Base-by-base conservation (phyloP, 2,329 filamentous ascomycete genomes). In the Dendrostoma leiphaemia region DNA sequence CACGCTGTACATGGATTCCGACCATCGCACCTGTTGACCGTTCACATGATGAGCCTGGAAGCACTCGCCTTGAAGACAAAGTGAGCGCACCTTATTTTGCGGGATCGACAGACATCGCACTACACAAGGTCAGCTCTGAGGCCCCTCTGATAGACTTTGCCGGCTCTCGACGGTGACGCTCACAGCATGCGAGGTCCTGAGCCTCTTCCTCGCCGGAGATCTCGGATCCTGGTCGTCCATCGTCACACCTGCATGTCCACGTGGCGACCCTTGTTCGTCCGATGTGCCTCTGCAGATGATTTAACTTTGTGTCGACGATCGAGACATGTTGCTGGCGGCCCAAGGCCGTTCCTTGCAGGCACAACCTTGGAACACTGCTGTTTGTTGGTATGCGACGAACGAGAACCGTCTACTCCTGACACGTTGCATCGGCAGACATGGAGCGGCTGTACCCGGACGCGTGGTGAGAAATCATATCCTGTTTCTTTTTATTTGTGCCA, bases 101-200 rank as follows among this genome's bases (percentile, higher is more conserved):
- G 69, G 48, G 69, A 66, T 53, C 76, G 69, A 62, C 76, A 79
- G 6, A 70, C 65, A 60, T 79, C 75, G 55, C 76, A 79, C 76
- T 79, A 54, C 21, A 49, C 34, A 24, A 35, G 56, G 54, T 53
- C 40, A 53, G 49, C 37, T 12, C 19, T 13, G 17, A 5, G 32
- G n/a, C n/a, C n/a, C n/a, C n/a, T n/a, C n/a, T n/a, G 13, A 13
- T 17, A 53, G 50, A n/a, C 17, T 35, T 13, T 28, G 31, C 37
- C 21, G n/a, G 3, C 28, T 24, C 7, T 19, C 29, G n/a, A 37
- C 34, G 24, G 3, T n/a, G 13, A 8, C 23, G 64, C 70, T 64
- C 60, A 74, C 72, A 24, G 72, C 72, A 65, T 75, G 72, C 37
- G 71, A 74, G 21, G 72, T 74, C 50, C 72, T 65, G 51, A 74